Percentiles rank a stretch among this genome's conserved stretches.
These are phyloP conservation scores for Prunus davidiana DNA, from an alignment of 306 rosid species.

Conservation along the genomic window DNA sequence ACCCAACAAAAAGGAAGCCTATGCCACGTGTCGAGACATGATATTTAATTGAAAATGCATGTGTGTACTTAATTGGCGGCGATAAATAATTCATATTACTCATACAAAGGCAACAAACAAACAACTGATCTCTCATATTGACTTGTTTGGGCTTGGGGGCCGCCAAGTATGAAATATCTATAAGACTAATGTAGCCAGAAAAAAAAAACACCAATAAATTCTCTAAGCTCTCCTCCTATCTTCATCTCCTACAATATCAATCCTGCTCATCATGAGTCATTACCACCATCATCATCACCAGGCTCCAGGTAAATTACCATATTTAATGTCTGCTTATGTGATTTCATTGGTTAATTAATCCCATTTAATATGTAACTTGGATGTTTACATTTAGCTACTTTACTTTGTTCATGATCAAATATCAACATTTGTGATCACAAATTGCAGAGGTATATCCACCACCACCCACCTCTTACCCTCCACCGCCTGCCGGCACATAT, in stretches of 20 bases:
- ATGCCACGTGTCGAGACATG: neutral
- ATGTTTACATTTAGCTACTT: too few relatives aligned
- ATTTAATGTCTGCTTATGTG: neutral
- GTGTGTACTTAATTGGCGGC: neutral
- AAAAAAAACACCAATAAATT: neutral
- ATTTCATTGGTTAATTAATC: neutral
- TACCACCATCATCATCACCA: slow-evolving; percentile 8
- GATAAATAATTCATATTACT: neutral
- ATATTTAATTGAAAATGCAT: neutral
- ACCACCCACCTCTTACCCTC: slow-evolving; percentile 15
- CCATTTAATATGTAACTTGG: neutral
- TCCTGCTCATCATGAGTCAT: slow-evolving; percentile 4
- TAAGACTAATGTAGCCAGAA: neutral
- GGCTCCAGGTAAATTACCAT: neutral
- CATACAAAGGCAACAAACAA: neutral
- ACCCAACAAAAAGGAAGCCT: neutral
- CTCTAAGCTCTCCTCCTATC: neutral
- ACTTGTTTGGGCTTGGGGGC: neutral
- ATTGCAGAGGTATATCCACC: slow-evolving; percentile 17
- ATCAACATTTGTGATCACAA: neutral
- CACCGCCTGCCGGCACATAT: slow-evolving; percentile 7
- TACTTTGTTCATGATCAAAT: neutral
- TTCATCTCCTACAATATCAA: neutral
- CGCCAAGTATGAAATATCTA: slow-evolving; percentile 11
- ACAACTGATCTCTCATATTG: neutral